Evolutionary conservation across 2,329 filamentous ascomycete species (phyloP).

Genomic region (Penicillium hordei): DNA sequence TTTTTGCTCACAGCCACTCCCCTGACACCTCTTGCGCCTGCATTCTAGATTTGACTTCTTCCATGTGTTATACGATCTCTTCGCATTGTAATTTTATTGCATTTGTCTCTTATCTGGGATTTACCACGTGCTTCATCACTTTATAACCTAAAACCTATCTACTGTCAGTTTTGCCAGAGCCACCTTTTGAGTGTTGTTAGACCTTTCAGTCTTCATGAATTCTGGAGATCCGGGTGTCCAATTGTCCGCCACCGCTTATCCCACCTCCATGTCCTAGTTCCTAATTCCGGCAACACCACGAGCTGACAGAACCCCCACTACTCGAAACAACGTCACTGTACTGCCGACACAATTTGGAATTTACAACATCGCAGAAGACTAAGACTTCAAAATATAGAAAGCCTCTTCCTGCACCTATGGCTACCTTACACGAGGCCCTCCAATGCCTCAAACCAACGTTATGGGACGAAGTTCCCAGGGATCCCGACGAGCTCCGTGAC

Average conservation of each 20-base stretch:
- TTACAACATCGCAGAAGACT: not conserved
- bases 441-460: constrained; percentile 57
- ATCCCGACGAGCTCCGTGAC: constrained; percentile 49
- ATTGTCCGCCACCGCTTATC: not conserved
- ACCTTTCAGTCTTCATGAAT: not conserved
- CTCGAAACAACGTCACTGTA: not conserved
- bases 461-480: constrained; percentile 52
- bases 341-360: not conserved
- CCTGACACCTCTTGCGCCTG: not conserved
- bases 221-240: not conserved
- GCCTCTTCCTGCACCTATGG: constrained; percentile 46
- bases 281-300: not conserved
- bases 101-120: not conserved
- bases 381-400: no score
- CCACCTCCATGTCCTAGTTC: not conserved
- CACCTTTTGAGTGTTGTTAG: not conserved
- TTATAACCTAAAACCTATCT: not conserved
- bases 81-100: not conserved
- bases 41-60: not conserved
- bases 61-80: not conserved
- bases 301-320: not conserved
- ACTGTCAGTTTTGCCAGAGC: not conserved
- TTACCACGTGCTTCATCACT: not conserved
- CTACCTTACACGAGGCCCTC: constrained; percentile 60
- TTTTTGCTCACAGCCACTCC: not conserved